Evolutionary conservation across 805 yeast species (phyloP).

Genomic region (Yarrowia sp.): DNA sequence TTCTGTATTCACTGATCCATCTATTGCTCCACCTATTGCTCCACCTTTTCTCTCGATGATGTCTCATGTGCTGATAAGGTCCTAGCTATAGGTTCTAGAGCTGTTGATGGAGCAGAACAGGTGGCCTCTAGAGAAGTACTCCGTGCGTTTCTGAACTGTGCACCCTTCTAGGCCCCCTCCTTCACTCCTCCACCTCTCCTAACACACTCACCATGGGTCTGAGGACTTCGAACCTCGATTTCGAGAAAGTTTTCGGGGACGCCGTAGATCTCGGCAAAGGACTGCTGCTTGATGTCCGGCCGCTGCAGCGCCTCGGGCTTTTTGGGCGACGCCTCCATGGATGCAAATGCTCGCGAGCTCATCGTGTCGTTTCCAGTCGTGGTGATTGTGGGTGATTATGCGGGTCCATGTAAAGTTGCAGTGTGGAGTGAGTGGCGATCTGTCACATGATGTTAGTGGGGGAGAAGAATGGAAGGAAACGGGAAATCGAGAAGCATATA

Average conservation of each 20-base stretch:
- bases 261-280: slow-evolving; percentile 81
- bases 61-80: too few relatives aligned
- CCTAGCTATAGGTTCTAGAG: too few relatives aligned
- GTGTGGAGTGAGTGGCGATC: slow-evolving; percentile 13
- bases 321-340: slow-evolving; percentile 30
- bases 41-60: too few relatives aligned
- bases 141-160: too few relatives aligned
- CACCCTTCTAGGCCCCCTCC: too few relatives aligned
- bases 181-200: background rate
- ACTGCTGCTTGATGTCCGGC: slow-evolving; percentile 53
- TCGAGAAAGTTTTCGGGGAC: slow-evolving; percentile 94
- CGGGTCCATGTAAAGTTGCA: slow-evolving; percentile 24
- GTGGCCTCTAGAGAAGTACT: too few relatives aligned
- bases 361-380: too few relatives aligned
- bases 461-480: too few relatives aligned
- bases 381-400: slow-evolving; percentile 22
- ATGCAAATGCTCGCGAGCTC: slow-evolving; percentile 26
- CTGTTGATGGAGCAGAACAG: too few relatives aligned
- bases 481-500: background rate
- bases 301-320: slow-evolving; percentile 36
- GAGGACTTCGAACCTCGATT: slow-evolving; percentile 78
- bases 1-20: too few relatives aligned
- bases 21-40: too few relatives aligned
- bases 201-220: slow-evolving; percentile 62
- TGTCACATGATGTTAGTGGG: too few relatives aligned